Base-by-base conservation (phyloP, 2,329 filamentous ascomycete species). In the Neoscytalidium dimidiatum region DNA sequence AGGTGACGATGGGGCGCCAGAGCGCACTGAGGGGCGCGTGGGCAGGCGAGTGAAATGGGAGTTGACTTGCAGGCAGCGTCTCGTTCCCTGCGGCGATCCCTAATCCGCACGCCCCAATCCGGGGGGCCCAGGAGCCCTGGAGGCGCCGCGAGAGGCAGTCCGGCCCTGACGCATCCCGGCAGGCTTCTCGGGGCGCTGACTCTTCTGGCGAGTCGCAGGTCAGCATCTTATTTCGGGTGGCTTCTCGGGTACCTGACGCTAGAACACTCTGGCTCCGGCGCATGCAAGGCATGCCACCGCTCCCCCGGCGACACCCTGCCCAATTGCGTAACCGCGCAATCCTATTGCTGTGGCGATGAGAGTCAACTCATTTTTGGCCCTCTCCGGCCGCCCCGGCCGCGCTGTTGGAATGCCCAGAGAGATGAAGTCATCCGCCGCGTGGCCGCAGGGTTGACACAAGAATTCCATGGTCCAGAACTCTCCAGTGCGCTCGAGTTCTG, bases 191-290 rank as follows among this genome's bases (percentile, higher is more conserved):
- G 31, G 6, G 44, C 44, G 44, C 19, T 46, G 46, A 14, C 26
- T 49, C 4, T 29, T 52, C 49, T 7, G 26, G n/a, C 49, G 31
- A 56, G 51, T 23, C 29, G 31, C 21, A 19, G 29, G 57, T 48
- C 57, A 61, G 57, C 57, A 48, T 49, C 57, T 61, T 61, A 61
- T 48, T 61, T 35, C 57, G 57, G 57, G 31, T 46, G 57, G 43
- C 57, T 48, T 17, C 26, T 61, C 49, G 62, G 52, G 62, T 64
- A 64, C 62, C 62, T 64, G 62, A 35, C 52, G 62, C 62, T 64
- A 64, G 51, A 19, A 46, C 49, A 49, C 33, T 64, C 62, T 64
- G 57, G 51, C 38, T 44, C 28, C 26, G 44, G 46, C 49, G 49
- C 53, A 64, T 64, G 62, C 62, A 64, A 64, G 62, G 52, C 41